These are phyloP conservation scores for Plectosphaerella plurivora DNA, from an alignment of 2,329 filamentous ascomycete genomes.

Conservation along the genomic window DNA sequence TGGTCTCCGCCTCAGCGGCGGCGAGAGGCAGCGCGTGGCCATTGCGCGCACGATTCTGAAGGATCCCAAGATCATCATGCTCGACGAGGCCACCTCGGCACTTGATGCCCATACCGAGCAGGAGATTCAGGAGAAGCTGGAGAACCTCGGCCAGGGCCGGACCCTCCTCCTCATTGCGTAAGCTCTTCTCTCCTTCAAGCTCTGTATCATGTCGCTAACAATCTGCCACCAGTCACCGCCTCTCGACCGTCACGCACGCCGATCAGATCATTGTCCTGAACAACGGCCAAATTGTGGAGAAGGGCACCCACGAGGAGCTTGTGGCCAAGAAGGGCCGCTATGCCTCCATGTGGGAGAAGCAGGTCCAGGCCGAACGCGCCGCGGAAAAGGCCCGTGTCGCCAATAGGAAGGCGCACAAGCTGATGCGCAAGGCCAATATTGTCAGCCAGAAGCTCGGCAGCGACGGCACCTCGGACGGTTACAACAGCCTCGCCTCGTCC, in stretches of 20 bases:
- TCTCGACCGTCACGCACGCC: conserved; percentile 81
- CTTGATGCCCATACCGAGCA: conserved; percentile 90
- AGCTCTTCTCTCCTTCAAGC: conserved; percentile 24
- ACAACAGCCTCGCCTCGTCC: conserved; percentile 40
- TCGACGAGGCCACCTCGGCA: conserved; percentile 90
- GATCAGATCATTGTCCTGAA: conserved; percentile 80
- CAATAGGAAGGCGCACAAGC: conserved; percentile 35
- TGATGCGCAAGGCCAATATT: conserved; percentile 47
- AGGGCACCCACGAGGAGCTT: conserved; percentile 74
- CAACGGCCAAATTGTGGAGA: conserved; percentile 71
- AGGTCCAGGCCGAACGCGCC: conserved; percentile 72
- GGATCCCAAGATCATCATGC: conserved; percentile 83
- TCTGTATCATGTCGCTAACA: conserved; percentile 13
- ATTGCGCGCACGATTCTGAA: conserved; percentile 93
- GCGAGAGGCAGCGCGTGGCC: conserved; percentile 89
- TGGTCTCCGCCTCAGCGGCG: conserved; percentile 79
- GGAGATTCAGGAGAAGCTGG: conserved; percentile 84
- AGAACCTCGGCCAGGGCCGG: conserved; percentile 74
- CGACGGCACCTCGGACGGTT: conserved; percentile 40
- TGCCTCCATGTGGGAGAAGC: conserved; percentile 83
- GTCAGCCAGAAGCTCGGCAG: conserved; percentile 26
- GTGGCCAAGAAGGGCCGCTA: conserved; percentile 69
- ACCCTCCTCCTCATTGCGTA: conserved; percentile 95
- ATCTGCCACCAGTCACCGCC: conserved; percentile 54
- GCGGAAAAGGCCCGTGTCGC: conserved; percentile 51